Conservation (phyloP, 352 stramenopile species). For the Phytophthora chlamydospora region DNA sequence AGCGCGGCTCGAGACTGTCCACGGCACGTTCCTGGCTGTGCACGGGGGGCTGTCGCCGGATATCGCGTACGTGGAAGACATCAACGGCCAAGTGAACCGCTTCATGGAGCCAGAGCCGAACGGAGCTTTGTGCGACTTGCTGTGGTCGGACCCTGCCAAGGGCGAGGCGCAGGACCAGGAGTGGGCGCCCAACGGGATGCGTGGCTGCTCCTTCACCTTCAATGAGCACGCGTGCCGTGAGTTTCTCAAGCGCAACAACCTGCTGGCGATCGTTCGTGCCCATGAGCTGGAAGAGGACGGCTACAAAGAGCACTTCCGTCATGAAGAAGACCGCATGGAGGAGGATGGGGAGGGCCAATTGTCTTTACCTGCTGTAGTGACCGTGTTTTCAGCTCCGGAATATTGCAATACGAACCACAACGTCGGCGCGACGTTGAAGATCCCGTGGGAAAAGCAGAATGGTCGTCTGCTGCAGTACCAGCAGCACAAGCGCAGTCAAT, state of each 20-base stretch:
- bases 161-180: constrained; percentile 47
- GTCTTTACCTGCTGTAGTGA: constrained; percentile 64
- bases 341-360: constrained; percentile 24
- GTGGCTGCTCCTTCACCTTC: constrained; percentile 86
- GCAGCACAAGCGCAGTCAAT: constrained; percentile 72
- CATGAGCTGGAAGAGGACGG: constrained; percentile 83
- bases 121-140: constrained; percentile 97
- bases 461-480: constrained; percentile 57
- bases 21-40: constrained; percentile 69
- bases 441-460: constrained; percentile 58
- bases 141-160: constrained; percentile 99
- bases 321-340: constrained; percentile 18
- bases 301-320: constrained; percentile 74
- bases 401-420: constrained; percentile 89
- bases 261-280: constrained; percentile 77
- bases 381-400: constrained; percentile 84
- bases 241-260: constrained; percentile 70
- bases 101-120: constrained; percentile 82
- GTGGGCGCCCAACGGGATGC: constrained; percentile 70
- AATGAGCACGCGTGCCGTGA: constrained; percentile 65
- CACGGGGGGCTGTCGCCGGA: constrained; percentile 80
- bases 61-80: constrained; percentile 74
- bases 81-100: constrained; percentile 73
- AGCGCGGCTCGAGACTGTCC: constrained; percentile 62
- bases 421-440: constrained; percentile 73